These are phyloP conservation scores for Trametes sp. DNA, from an alignment of 1,284 basidiomycete species.

Conservation along the genomic window DNA sequence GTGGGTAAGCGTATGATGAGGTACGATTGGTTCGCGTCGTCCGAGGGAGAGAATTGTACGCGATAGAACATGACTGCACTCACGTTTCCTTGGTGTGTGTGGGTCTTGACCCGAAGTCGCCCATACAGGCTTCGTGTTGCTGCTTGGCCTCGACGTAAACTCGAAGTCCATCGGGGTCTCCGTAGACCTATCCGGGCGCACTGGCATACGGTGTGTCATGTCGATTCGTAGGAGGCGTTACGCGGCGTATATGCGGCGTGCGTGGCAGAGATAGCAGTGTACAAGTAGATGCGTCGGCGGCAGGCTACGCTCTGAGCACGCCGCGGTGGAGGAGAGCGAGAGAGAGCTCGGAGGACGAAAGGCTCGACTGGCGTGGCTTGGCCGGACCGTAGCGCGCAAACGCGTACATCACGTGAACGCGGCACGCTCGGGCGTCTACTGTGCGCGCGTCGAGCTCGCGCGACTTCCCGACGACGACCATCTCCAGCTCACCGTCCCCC, in stretches of 20 bases:
- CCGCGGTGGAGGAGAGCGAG: slow-evolving; percentile 24
- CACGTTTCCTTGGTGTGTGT: slow-evolving; percentile 72
- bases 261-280: background rate
- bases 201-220: slow-evolving; percentile 27
- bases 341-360: slow-evolving; percentile 9
- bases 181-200: slow-evolving; percentile 55
- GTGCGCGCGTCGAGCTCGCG: background rate
- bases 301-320: background rate
- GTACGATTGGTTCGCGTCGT: too few species aligned
- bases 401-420: slow-evolving; percentile 43
- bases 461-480: background rate
- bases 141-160: slow-evolving; percentile 62
- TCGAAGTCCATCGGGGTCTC: slow-evolving; percentile 87
- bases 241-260: background rate
- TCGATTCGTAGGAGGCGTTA: slow-evolving; percentile 8
- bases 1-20: background rate
- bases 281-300: background rate
- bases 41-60: background rate
- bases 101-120: slow-evolving; percentile 50
- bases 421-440: slow-evolving; percentile 24
- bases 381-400: slow-evolving; percentile 29
- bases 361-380: slow-evolving; percentile 28
- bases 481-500: background rate
- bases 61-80: slow-evolving; percentile 36
- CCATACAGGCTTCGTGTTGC: slow-evolving; percentile 64